Base-by-base conservation (phyloP, 495 filamentous ascomycete genomes). In the Penicillium longicatenatum region DNA sequence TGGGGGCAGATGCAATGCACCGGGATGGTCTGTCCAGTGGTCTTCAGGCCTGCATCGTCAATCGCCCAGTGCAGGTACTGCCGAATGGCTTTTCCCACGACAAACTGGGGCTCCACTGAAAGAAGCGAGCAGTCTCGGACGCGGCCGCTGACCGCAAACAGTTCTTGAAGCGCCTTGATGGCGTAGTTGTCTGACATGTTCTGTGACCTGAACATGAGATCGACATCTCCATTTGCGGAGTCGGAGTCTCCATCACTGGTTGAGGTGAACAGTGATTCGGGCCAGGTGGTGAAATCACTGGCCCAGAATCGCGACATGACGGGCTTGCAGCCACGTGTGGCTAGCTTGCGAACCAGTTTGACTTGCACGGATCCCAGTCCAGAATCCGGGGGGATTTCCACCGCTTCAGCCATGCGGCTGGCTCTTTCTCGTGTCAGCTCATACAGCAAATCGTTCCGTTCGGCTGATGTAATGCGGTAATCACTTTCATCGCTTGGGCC, bases 211-310 rank as follows among this genome's bases (percentile, higher is more conserved):
- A 90, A 81, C 42, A 84, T 71, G 0, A 77, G 14, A 16, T 31
- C 63, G 1, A 68, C 62, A 33, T 82, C 68, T 0, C 66, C 9
- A 35, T 35, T 4, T 35, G 10, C 31, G 9, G 31, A 35, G 10
- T 35, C 35, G 8, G 14, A 4, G 1, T 58, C 11, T 2, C 52
- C 22, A 16, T 52, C 44, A 1, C 50, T 26, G 2, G 14, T 55
- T 9, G 42, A 43, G 17, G 77, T 70, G 65, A 90, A 90, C 2
- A 90, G 63, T 10, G 70, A 69, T 6, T 79, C 72, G 0, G 87
- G 87, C 31, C 89, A 68, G 1, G 80, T 87, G 1, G 63, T 61
- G 61, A 88, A 90, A 59, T 90, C 88, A 46, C 76, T 71, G 37
- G 73, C 62, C 85, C 85, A 91, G 50, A 71, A 63, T 4, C 50